Percentiles rank a stretch among this genome's conserved stretches.
These are phyloP conservation scores for Ogataea hybrid DNA, from an alignment of 1,139 yeast species.

Conservation along the genomic window DNA sequence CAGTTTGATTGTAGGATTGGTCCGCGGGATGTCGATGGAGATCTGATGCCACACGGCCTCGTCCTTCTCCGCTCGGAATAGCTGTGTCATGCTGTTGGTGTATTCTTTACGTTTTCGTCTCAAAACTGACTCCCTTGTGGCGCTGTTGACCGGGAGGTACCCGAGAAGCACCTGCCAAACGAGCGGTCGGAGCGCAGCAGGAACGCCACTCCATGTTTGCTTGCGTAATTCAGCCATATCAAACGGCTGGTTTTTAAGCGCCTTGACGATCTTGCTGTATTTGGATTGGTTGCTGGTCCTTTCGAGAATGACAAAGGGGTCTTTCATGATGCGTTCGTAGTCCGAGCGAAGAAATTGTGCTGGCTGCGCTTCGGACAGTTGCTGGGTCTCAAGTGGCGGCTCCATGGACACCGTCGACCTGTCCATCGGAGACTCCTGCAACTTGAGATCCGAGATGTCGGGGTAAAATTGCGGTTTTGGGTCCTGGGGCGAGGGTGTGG, in stretches of 20 bases:
- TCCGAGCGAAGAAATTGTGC: conserved; percentile 28
- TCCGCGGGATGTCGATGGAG: conserved; percentile 91
- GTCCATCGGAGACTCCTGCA: conserved; percentile 9
- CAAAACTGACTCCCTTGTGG: conserved; percentile 68
- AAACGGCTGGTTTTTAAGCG: conserved; percentile 60
- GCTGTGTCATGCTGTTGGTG: conserved; percentile 60
- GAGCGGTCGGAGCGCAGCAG: conserved; percentile 73
- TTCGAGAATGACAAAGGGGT: conserved; percentile 41
- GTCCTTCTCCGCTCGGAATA: conserved; percentile 62
- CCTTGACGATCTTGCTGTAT: conserved; percentile 62
- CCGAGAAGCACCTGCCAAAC: conserved; percentile 92
- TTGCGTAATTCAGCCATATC: conserved; percentile 67
- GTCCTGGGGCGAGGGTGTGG: conserved; percentile 33
- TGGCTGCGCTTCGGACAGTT: conserved; percentile 6
- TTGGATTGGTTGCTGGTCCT: conserved; percentile 44
- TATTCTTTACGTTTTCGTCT: conserved; percentile 85
- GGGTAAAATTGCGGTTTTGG: conserved; percentile 18
- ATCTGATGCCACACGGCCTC: conserved; percentile 94
- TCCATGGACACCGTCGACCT: neutral
- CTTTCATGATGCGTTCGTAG: conserved; percentile 30
- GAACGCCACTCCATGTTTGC: conserved; percentile 94
- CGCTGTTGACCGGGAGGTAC: conserved; percentile 81
- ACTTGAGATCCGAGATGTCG: conserved; percentile 11
- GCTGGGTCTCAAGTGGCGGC: no score
- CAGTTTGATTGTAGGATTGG: conserved; percentile 80